Evolutionary conservation across 176 grass and related monocot species (phyloP), one percentile per base, ranked within the genome.

Genomic region (Phyllostachys edulis): DNA sequence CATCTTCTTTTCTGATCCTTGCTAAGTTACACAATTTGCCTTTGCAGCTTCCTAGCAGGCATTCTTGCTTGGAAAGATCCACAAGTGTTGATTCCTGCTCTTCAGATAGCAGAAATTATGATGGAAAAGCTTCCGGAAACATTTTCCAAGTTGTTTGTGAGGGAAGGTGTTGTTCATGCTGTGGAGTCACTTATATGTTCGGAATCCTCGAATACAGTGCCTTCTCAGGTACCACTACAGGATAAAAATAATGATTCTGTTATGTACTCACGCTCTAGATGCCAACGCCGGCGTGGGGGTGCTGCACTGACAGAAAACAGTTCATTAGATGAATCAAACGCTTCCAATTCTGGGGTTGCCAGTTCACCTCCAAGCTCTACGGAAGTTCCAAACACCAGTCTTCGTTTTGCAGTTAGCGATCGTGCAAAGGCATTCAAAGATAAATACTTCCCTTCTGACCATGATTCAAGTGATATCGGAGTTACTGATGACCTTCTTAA

Each of bases 51-150:
- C 65, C 85, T 97, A 52, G 95, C 95, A 59, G 95, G 92, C 52
- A 93, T 97, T 82, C 87, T 97, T 69, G 92, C 95, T n/a, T 94
- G 92, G 90, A 97, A 97, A 88, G 95, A 97, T 85, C 95, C 90
- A 2, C 92, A 90, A 82, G 88, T 97, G 44, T 84, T 97, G 78
- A 94, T 97, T 67, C 92, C 92, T 84, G 88, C 92, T 82, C 88
- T 97, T 81, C 88, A 97, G 82, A 97, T 97, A 84, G 90, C 92
- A 74, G 95, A 97, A 77, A 88, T 92, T 81, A 88, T 97, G 56
- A 97, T 97, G 95, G 90, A 97, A 66, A 97, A 97, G 56, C 92
- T 94, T 70, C 95, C 92, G 0, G 92, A 84, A 69, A 93, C 85
- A 84, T 97, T 94, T 61, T 91, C 88, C 21, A 94, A 93, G 65